phyloP scores from a whole-genome alignment of 805 yeast species.

The Cyberlindnera amylophila region DNA sequence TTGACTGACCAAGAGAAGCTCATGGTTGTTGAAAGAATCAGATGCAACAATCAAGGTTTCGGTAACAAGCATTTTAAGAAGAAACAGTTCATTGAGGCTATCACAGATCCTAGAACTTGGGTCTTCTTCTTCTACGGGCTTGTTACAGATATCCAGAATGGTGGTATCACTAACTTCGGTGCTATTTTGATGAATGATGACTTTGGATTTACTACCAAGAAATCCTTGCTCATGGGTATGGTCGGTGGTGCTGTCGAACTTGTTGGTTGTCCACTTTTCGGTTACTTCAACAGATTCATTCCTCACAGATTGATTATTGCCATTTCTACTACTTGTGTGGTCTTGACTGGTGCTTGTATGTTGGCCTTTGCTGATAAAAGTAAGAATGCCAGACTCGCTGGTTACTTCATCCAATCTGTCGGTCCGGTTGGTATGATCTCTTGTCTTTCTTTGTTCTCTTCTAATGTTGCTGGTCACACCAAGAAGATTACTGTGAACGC shows the following conservation, averaged over 20 bases:
- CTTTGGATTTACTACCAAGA: constrained; percentile 31
- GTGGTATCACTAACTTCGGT: constrained; percentile 35
- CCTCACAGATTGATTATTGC: constrained; percentile 10
- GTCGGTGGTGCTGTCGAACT: constrained; percentile 17
- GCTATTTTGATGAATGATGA: constrained; percentile 14
- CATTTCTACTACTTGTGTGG: not conserved
- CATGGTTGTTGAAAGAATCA: constrained; percentile 48
- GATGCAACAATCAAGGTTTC: constrained; percentile 53
- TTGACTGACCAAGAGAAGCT: constrained; percentile 43
- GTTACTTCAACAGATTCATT: not conserved
- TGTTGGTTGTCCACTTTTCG: constrained; percentile 13
- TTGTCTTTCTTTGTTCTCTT: constrained; percentile 18
- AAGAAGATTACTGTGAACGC: constrained; percentile 17
- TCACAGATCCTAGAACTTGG: constrained; percentile 48
- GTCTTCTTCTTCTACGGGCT: constrained; percentile 38
- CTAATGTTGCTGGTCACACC: constrained; percentile 22
- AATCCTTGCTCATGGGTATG: constrained; percentile 33
- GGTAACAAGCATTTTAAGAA: constrained; percentile 52
- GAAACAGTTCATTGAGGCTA: constrained; percentile 49
- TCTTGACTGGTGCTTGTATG: constrained; percentile 20
- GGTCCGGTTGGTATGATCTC: constrained; percentile 11
- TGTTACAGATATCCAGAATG: constrained; percentile 45
- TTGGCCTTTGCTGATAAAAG: constrained; percentile 33
- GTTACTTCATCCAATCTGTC: constrained; percentile 24
- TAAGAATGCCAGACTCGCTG: constrained; percentile 29